phyloP scores from a whole-genome alignment of 179 eudicot genomes.

The Beta corolliflora region DNA sequence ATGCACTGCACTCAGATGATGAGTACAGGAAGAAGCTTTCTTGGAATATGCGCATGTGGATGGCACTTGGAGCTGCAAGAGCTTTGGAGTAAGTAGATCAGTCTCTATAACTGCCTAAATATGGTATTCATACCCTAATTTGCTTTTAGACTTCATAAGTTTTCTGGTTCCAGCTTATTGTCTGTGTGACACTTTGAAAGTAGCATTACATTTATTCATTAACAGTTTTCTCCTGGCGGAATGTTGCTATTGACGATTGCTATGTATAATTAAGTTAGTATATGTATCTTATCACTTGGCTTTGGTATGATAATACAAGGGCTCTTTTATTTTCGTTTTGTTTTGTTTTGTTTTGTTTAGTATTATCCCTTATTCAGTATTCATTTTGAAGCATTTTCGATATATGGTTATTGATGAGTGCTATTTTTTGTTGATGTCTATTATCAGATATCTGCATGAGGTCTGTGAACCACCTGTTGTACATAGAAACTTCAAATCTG shows the following conservation, averaged over 20 bases:
- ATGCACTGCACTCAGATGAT: conserved; percentile 64
- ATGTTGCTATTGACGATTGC: background rate
- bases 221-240: background rate
- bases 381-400: background rate
- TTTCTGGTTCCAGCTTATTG: background rate
- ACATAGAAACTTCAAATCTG: conserved; percentile 93
- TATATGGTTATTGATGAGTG: conserved; percentile 6
- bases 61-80: conserved; percentile 77
- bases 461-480: conserved; percentile 85
- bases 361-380: background rate
- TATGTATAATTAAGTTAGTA: background rate
- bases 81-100: conserved; percentile 64
- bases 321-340: background rate
- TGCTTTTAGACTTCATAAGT: background rate
- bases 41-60: conserved; percentile 59
- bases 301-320: background rate
- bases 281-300: conserved; percentile 3
- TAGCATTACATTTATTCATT: background rate
- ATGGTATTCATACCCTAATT: background rate
- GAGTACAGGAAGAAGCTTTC: conserved; percentile 60
- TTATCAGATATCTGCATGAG: conserved; percentile 87
- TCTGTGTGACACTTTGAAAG: background rate
- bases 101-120: background rate
- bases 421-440: conserved; percentile 3
- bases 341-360: background rate